These are phyloP conservation scores for Penicillium samsonianum DNA, from an alignment of 495 filamentous ascomycete species.

Conservation along the genomic window DNA sequence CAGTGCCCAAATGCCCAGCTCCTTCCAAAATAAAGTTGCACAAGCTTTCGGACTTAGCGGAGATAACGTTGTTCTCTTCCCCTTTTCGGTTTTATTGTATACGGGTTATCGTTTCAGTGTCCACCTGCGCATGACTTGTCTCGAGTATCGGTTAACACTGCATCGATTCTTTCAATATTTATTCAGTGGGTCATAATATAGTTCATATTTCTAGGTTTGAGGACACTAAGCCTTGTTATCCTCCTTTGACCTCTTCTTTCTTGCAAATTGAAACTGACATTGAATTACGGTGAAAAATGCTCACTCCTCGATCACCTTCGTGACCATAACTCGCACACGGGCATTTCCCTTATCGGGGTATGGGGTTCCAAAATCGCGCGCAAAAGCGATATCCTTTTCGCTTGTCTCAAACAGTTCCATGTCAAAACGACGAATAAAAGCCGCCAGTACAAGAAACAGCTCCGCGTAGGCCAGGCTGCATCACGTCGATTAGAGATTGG, in stretches of 20 bases:
- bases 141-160: too few species aligned
- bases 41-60: constrained; percentile 13
- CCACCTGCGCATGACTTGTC: too few species aligned
- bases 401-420: constrained; percentile 41
- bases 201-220: too few species aligned
- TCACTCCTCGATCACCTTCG: constrained; percentile 19
- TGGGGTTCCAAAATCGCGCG: constrained; percentile 27
- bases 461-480: constrained; percentile 47
- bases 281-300: background rate
- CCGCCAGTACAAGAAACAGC: constrained; percentile 41
- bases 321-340: constrained; percentile 25
- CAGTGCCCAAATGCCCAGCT: too few species aligned
- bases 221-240: background rate
- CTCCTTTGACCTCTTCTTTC: background rate
- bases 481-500: constrained; percentile 15
- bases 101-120: too few species aligned
- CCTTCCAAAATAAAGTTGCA: constrained; percentile 9
- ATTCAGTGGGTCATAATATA: background rate
- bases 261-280: background rate
- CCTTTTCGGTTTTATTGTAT: background rate
- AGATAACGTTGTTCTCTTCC: background rate
- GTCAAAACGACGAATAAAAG: constrained; percentile 39
- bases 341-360: constrained; percentile 23
- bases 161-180: background rate
- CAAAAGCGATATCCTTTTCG: constrained; percentile 30